A percentile compares a stretch with the other conserved stretches of the same genome.
Evolutionary conservation across 192 early-diverging fungal genomes (phyloP).

Genomic region (Gonapodya prolifera): DNA sequence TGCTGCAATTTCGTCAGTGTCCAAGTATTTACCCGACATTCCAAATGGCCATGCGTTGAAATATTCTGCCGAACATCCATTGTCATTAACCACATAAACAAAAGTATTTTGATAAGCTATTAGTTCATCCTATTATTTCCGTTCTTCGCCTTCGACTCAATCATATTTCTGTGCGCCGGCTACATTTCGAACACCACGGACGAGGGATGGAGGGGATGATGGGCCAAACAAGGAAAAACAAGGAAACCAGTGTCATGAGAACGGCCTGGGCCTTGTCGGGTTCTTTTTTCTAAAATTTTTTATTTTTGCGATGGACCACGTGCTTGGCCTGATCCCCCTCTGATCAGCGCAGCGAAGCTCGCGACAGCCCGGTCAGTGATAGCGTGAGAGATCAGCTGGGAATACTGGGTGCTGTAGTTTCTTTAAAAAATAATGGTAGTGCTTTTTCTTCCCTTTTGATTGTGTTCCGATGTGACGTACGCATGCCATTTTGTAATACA

Average conservation of each 20-base stretch:
- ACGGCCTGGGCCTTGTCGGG: neutral
- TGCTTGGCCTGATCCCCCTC: neutral
- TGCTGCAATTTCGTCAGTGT: neutral
- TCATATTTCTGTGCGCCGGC: neutral
- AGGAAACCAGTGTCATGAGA: neutral
- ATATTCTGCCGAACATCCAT: neutral
- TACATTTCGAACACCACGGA: neutral
- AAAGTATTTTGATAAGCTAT: neutral
- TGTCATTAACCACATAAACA: neutral
- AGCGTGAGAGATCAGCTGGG: neutral
- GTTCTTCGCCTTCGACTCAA: neutral
- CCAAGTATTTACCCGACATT: neutral
- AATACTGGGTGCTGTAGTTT: constrained; percentile 1
- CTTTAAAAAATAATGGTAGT: too few relatives aligned
- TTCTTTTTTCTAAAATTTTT: neutral
- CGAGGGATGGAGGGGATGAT: neutral
- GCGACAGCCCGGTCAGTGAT: neutral
- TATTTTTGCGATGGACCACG: neutral
- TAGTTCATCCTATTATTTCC: neutral
- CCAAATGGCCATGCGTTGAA: neutral
- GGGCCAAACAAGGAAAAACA: neutral
- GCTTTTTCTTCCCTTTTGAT: too few relatives aligned
- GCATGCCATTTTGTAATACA: too few relatives aligned
- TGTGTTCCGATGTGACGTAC: too few relatives aligned
- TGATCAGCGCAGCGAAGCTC: neutral